These are phyloP conservation scores for barley (Hordeum vulgare) DNA, from an alignment of 176 grass and related monocot genomes.

Conservation along the genomic window DNA sequence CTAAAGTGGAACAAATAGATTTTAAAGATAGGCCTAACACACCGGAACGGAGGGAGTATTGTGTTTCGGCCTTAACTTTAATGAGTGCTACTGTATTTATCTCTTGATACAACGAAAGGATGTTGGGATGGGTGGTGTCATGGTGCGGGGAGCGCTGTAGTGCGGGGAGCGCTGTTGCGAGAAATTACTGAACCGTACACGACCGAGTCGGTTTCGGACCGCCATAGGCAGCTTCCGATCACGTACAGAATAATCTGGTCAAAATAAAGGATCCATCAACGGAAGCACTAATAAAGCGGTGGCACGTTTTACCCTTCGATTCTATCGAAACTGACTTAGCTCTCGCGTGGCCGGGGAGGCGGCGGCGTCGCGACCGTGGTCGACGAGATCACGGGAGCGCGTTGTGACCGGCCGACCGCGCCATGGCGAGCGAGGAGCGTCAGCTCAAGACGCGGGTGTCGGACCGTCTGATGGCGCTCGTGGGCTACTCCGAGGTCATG, in stretches of 20 bases:
- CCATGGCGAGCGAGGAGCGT: not conserved
- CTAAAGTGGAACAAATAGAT: too few relatives aligned
- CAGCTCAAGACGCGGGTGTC: slow-evolving; percentile 37
- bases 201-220: not conserved
- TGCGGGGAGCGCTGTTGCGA: too few relatives aligned
- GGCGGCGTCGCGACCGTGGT: not conserved
- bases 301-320: not conserved
- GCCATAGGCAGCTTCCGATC: not conserved
- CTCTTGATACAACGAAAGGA: too few relatives aligned
- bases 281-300: not conserved
- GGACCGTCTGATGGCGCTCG: slow-evolving; percentile 27
- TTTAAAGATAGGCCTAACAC: too few relatives aligned
- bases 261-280: not conserved
- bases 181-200: too few relatives aligned
- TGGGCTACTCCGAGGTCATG: slow-evolving; percentile 26
- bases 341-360: not conserved
- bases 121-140: too few relatives aligned
- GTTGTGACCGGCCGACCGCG: not conserved
- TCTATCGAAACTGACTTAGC: not conserved
- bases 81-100: too few relatives aligned
- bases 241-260: not conserved
- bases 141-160: too few relatives aligned
- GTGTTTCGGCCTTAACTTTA: too few relatives aligned
- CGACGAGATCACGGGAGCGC: not conserved
- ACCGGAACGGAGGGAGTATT: too few relatives aligned